Evolutionary conservation across 108 stramenopile genomes (phyloP), one percentile per base, ranked within the genome.

Genomic region (Licmophora abbreviata): DNA sequence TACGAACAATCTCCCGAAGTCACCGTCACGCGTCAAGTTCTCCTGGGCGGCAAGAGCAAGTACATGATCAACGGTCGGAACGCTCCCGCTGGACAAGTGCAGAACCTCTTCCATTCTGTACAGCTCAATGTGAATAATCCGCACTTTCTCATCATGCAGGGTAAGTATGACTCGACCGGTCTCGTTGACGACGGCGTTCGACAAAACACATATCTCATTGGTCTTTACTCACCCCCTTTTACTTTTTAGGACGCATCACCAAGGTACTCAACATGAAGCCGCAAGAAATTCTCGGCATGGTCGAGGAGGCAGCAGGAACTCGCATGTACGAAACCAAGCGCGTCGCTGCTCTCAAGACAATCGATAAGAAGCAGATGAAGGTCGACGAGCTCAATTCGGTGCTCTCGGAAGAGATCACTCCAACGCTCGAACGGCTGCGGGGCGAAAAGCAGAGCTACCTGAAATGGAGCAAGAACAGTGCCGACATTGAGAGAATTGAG

Each of bases 231-330:
- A 29, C 33, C 2, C 44, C 38, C 18, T 10, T 22, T 29, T 33
- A 2, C 1, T 28, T 22, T 2, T 40, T 2, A 71, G 85, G 95
- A 54, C 81, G 95, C 22, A 96, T 96, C 56, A 96, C 97, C 45
- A 96, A 98, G 64, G 98, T 99, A 5, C 79, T 99, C 43, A 99
- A 99, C 71, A 99, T 99, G 98, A 98, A 98, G 59, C 97, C 98
- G 9, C 59, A 82, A 37, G 98, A 99, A 68, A 97, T 97, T 63
- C 79, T 99, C 27, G 93, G 95, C 31, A 99, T 99, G 98, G 92
- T 99, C 25, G 98, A 99, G 76, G 98, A 99, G 75, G 97, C 98
- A 10, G 98, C 96, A 0, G 98, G 98, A 7, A 99, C 98, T 20
- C 86, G 98, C 36, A 99, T 99, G 98, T 99, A 94, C 80, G 98